phyloP scores from a whole-genome alignment of 371 early-diverging fungal species.

The Entomophthora muscae region DNA sequence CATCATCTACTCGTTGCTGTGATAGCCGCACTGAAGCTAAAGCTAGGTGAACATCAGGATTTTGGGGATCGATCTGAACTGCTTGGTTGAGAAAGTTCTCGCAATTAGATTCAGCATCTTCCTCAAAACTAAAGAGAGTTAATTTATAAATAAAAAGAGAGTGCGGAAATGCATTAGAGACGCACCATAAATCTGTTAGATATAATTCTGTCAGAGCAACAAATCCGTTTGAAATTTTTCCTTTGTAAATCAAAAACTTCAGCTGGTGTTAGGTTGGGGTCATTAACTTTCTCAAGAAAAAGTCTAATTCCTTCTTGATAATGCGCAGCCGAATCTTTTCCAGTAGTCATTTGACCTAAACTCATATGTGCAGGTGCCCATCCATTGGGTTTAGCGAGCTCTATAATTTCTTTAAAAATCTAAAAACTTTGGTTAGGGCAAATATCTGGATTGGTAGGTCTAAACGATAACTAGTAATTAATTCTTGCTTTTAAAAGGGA shows the following conservation, averaged over 20 bases:
- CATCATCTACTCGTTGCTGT: slow-evolving; percentile 67
- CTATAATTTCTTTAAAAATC: no score
- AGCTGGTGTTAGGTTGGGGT: slow-evolving; percentile 15
- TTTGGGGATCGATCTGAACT: slow-evolving; percentile 38
- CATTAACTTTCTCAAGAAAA: slow-evolving; percentile 28
- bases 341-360: slow-evolving; percentile 28
- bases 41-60: slow-evolving; percentile 74
- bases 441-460: no score
- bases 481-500: no score
- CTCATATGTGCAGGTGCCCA: neutral
- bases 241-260: slow-evolving; percentile 23
- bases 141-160: neutral
- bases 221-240: slow-evolving; percentile 64
- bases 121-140: slow-evolving; percentile 47
- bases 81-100: slow-evolving; percentile 54
- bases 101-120: slow-evolving; percentile 72
- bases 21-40: slow-evolving; percentile 80
- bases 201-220: slow-evolving; percentile 92
- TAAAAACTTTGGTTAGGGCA: no score
- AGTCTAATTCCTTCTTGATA: slow-evolving; percentile 69
- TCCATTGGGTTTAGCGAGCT: no score
- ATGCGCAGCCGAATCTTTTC: slow-evolving; percentile 51
- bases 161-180: neutral
- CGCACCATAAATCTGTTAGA: slow-evolving; percentile 88
- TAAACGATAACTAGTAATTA: no score